Conservation (phyloP, 2,329 filamentous ascomycete genomes). For the Elsinoe australis region DNA sequence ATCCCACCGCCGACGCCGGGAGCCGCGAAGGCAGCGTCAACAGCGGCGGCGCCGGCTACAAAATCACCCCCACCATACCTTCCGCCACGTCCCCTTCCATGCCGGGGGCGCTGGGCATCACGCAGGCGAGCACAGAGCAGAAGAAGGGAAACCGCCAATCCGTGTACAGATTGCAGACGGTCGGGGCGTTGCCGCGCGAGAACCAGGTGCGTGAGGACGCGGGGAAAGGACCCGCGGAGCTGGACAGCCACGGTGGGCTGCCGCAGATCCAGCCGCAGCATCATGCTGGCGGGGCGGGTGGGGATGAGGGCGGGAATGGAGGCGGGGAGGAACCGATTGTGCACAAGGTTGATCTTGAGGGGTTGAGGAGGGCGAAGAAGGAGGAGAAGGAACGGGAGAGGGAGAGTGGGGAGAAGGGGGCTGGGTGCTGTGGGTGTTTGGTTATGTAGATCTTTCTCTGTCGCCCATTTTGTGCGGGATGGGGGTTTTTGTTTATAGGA, state of each 20-base stretch:
- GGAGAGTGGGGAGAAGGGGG: constrained; percentile 47
- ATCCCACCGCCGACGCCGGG: constrained; percentile 15
- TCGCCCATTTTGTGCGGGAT: not conserved
- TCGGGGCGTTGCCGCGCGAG: constrained; percentile 1
- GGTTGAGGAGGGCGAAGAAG: constrained; percentile 11
- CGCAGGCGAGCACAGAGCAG: not conserved
- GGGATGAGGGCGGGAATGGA: not conserved
- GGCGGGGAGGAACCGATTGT: constrained; percentile 32
- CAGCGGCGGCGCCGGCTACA: too few species aligned
- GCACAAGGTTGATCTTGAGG: constrained; percentile 43
- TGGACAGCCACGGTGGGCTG: not conserved
- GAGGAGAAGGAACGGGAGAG: constrained; percentile 48
- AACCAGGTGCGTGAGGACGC: constrained; percentile 11
- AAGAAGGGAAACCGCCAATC: constrained; percentile 18
- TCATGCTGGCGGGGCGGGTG: not conserved
- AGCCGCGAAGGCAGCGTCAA: not conserved
- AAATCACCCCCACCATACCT: too few species aligned
- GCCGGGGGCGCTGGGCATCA: not conserved
- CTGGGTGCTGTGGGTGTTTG: constrained; percentile 62
- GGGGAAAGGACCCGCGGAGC: not conserved
- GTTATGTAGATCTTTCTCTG: constrained; percentile 55
- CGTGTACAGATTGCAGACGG: constrained; percentile 29
- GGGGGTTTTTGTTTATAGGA: too few species aligned
- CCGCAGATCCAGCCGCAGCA: constrained; percentile 10
- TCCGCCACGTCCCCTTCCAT: too few species aligned